A percentile compares a stretch with the other conserved stretches of the same genome.
Conservation (phyloP, 495 filamentous ascomycete genomes). For the Talaromyces proteolyticus region DNA sequence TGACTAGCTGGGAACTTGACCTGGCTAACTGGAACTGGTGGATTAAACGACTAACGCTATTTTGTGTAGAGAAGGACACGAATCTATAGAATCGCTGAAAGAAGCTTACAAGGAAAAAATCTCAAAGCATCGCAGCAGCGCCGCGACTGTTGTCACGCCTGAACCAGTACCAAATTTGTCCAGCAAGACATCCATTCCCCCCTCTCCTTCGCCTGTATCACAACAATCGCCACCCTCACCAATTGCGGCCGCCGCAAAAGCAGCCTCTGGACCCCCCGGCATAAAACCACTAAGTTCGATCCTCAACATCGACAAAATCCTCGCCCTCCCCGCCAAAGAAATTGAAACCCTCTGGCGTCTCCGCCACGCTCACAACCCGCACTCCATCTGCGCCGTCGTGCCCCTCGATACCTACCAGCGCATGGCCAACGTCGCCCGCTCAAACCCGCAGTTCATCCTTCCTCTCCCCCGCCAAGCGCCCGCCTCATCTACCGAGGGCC, state of each 20-base stretch:
- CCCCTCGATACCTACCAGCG: constrained; percentile 61
- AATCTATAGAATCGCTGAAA: constrained; percentile 69
- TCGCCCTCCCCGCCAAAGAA: constrained; percentile 67
- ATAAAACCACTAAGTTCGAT: constrained; percentile 79
- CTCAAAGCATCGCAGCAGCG: constrained; percentile 53
- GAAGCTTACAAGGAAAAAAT: constrained; percentile 82
- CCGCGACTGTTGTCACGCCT: constrained; percentile 50
- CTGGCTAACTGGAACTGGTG: neutral
- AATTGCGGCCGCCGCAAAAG: constrained; percentile 22
- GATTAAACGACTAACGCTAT: neutral
- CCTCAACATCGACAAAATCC: constrained; percentile 75
- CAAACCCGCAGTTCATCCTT: constrained; percentile 83
- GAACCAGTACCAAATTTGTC: constrained; percentile 22
- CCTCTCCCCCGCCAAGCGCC: constrained; percentile 65
- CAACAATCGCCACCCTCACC: constrained; percentile 16
- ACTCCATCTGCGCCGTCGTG: constrained; percentile 77
- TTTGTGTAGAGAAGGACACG: constrained; percentile 60
- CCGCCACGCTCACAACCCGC: constrained; percentile 63
- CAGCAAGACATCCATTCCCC: constrained; percentile 12
- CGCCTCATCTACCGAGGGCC: neutral
- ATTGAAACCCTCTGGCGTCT: constrained; percentile 87
- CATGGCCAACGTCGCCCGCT: constrained; percentile 61
- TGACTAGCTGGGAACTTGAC: neutral
- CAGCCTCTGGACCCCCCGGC: constrained; percentile 34
- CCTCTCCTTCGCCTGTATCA: constrained; percentile 21